phyloP scores from a whole-genome alignment of 176 grass and related monocot species.

The Eremochloa ophiuroides region DNA sequence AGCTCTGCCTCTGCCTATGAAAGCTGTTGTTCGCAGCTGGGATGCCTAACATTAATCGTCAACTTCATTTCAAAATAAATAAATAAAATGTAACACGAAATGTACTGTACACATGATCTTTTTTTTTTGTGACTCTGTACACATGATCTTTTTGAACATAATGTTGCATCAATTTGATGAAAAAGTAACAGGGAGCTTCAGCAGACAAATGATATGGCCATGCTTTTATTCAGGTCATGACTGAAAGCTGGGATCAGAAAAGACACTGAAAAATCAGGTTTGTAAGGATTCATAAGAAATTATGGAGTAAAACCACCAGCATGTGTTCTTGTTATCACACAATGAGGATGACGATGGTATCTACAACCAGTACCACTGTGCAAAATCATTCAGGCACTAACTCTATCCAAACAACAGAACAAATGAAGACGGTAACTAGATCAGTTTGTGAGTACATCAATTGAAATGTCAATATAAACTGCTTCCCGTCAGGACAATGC shows the following conservation, averaged over 20 bases:
- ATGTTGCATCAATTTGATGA: neutral
- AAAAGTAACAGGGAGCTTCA: neutral
- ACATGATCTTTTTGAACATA: neutral
- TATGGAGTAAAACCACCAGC: neutral
- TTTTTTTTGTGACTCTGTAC: too few species aligned
- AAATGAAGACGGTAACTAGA: neutral
- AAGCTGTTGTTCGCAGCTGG: too few species aligned
- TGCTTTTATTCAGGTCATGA: neutral
- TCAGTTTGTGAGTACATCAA: neutral
- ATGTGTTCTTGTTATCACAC: neutral
- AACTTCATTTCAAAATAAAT: neutral
- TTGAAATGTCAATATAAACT: neutral
- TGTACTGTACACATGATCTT: too few species aligned
- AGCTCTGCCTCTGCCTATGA: too few species aligned
- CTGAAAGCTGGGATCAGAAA: neutral
- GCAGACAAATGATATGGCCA: neutral
- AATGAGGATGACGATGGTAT: neutral
- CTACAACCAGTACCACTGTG: neutral
- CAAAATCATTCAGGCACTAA: neutral
- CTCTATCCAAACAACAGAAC: neutral
- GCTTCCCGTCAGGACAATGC: neutral
- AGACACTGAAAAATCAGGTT: neutral
- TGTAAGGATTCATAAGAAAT: neutral
- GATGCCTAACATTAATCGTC: too few species aligned
- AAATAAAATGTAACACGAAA: neutral